Base-by-base conservation (phyloP, 2,329 filamentous ascomycete species). In the Sporothrix protearum region DNA sequence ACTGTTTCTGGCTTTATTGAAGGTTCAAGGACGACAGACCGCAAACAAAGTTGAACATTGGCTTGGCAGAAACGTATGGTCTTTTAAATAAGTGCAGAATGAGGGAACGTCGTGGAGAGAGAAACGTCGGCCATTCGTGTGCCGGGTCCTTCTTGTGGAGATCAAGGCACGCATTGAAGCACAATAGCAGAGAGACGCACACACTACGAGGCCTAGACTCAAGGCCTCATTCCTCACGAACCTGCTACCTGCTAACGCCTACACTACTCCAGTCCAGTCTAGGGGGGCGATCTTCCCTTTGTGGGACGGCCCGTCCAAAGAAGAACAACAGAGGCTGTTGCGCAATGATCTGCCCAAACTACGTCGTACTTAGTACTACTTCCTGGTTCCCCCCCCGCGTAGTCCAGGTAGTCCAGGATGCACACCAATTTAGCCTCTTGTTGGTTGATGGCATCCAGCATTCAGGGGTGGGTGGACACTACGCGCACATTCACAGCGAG, bases 221-320 rank as follows among this genome's bases (percentile, higher is more conserved):
- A 12, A 9, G 22, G 22, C 49, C 9, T 25, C 49, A 14, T 5
- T 25, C 22, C 49, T 12, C 8, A 53, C 5, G 49, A 28, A 53
- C 10, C n/a, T n/a, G n/a, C n/a, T n/a, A n/a, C n/a, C n/a, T 12
- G n/a, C 49, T 53, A 30, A 57, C 28, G 53, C 28, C 28, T 16
- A 33, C 30, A 12, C 19, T 22, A 28, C 14, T 10, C 30, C 22
- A 55, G n/a, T n/a, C n/a, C n/a, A n/a, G n/a, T n/a, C n/a, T n/a
- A n/a, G n/a, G n/a, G n/a, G 49, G 33, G 64, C 36, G 64, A 36
- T 36, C 25, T 36, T 36, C 45, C 45, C 10, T 67, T 39, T 67
- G 64, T 67, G 64, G 64, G 64, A 67, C 64, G 64, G 64, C 25
- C 64, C 63, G 63, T 45, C 19, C 14, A 19, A 47, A 47, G 19